Evolutionary conservation across 495 filamentous ascomycete species (phyloP).

Genomic region (Xylaria grammica): DNA sequence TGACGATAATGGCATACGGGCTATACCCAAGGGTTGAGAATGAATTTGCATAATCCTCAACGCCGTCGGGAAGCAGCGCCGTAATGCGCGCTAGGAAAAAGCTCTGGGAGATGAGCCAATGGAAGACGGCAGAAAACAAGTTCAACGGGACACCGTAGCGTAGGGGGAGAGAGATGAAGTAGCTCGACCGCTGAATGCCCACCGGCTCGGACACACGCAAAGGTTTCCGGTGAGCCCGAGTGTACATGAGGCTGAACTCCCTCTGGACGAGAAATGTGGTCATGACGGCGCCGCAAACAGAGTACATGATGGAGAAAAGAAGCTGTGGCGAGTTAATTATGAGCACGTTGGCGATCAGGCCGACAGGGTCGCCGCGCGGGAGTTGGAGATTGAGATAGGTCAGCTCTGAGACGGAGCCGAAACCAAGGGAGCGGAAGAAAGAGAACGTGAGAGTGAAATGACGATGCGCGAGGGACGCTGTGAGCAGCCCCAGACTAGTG

Average conservation of each 20-base stretch:
- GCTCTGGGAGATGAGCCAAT: constrained; percentile 51
- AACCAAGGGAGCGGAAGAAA: constrained; percentile 31
- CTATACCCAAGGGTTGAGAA: constrained; percentile 40
- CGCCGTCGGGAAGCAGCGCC: constrained; percentile 15
- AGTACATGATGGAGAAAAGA: constrained; percentile 49
- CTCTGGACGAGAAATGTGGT: constrained; percentile 27
- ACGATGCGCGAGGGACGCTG: constrained; percentile 18
- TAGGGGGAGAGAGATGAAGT: constrained; percentile 48
- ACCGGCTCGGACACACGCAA: constrained; percentile 44
- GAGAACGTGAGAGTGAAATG: constrained; percentile 22
- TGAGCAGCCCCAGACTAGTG: constrained; percentile 8
- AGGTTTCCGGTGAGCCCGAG: constrained; percentile 34
- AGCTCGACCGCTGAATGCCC: constrained; percentile 43
- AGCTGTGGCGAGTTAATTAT: constrained; percentile 53
- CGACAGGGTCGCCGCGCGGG: constrained; percentile 17
- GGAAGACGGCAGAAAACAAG: constrained; percentile 30
- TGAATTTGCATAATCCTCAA: constrained; percentile 17
- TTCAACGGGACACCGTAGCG: constrained; percentile 45
- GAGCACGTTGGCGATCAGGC: constrained; percentile 34
- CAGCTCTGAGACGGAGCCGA: constrained; percentile 34
- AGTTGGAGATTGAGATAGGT: constrained; percentile 29
- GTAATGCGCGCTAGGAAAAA: constrained; percentile 42
- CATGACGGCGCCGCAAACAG: constrained; percentile 24
- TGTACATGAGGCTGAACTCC: constrained; percentile 29
- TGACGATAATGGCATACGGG: constrained; percentile 36